phyloP scores from a whole-genome alignment of 2,329 filamentous ascomycete species.

The Exophiala phaeomuriformis region DNA sequence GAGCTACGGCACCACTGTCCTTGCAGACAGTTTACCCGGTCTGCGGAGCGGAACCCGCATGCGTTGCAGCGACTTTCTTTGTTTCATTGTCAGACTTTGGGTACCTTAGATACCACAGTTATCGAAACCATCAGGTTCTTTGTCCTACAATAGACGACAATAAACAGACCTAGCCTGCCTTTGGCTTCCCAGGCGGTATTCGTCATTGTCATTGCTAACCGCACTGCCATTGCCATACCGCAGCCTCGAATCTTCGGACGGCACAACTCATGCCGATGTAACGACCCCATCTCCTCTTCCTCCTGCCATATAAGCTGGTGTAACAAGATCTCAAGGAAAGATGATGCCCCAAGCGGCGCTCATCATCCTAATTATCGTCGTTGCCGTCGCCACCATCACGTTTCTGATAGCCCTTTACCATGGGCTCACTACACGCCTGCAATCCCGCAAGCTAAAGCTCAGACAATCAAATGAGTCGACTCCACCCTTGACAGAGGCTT shows the following conservation, averaged over 20 bases:
- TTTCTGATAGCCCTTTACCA: slow-evolving; percentile 15
- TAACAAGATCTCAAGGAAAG: background rate
- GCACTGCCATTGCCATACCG: background rate
- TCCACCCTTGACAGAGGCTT: slow-evolving; percentile 7
- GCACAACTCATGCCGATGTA: no score
- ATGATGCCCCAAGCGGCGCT: slow-evolving; percentile 17
- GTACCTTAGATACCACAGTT: background rate
- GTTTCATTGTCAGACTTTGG: background rate
- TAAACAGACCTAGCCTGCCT: background rate
- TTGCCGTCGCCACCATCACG: slow-evolving; percentile 6
- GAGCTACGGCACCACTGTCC: no score
- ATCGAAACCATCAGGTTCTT: background rate
- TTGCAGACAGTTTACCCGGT: background rate
- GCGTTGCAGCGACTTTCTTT: background rate
- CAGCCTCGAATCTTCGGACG: background rate
- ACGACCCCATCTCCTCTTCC: background rate
- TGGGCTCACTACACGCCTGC: slow-evolving; percentile 3
- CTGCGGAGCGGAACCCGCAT: background rate
- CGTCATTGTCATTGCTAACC: background rate
- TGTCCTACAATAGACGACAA: background rate
- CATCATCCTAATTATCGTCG: slow-evolving; percentile 13
- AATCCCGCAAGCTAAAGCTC: background rate
- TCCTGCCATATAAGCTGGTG: background rate
- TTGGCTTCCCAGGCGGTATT: background rate
- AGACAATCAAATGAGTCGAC: slow-evolving; percentile 1